These are phyloP conservation scores for Tetrapisispora pingtungensis DNA, from an alignment of 805 yeast genomes.

Conservation along the genomic window DNA sequence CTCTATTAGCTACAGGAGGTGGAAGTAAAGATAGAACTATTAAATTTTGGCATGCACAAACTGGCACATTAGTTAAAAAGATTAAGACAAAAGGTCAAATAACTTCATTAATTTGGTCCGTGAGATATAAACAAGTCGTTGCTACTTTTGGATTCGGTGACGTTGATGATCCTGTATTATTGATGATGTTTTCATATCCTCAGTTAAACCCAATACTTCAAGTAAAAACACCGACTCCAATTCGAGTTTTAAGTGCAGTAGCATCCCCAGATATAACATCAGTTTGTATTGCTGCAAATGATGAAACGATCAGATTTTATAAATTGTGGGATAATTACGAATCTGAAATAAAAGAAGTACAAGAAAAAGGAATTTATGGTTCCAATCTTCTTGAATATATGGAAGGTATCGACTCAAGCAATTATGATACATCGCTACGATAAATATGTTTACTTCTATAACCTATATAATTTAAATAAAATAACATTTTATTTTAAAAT, in stretches of 20 bases:
- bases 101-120: slow-evolving; percentile 73
- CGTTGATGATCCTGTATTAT: slow-evolving; percentile 38
- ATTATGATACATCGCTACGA: not conserved
- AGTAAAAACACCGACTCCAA: slow-evolving; percentile 40
- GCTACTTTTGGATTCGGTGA: slow-evolving; percentile 80
- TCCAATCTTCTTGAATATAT: slow-evolving; percentile 47
- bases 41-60: slow-evolving; percentile 74
- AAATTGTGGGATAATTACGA: slow-evolving; percentile 50
- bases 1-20: slow-evolving; percentile 81
- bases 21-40: slow-evolving; percentile 76
- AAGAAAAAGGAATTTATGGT: slow-evolving; percentile 40
- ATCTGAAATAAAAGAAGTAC: slow-evolving; percentile 30
- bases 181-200: slow-evolving; percentile 62
- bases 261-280: slow-evolving; percentile 53
- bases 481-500: too few relatives aligned
- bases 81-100: slow-evolving; percentile 59
- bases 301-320: slow-evolving; percentile 67
- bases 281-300: slow-evolving; percentile 68
- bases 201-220: slow-evolving; percentile 38
- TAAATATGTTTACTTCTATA: not conserved
- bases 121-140: slow-evolving; percentile 48
- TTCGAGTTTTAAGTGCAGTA: slow-evolving; percentile 58
- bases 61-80: slow-evolving; percentile 61
- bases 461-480: not conserved
- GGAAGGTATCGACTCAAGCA: slow-evolving; percentile 38